These are phyloP conservation scores for Phytopythium oedochilum DNA, from an alignment of 352 stramenopile genomes.

Conservation along the genomic window DNA sequence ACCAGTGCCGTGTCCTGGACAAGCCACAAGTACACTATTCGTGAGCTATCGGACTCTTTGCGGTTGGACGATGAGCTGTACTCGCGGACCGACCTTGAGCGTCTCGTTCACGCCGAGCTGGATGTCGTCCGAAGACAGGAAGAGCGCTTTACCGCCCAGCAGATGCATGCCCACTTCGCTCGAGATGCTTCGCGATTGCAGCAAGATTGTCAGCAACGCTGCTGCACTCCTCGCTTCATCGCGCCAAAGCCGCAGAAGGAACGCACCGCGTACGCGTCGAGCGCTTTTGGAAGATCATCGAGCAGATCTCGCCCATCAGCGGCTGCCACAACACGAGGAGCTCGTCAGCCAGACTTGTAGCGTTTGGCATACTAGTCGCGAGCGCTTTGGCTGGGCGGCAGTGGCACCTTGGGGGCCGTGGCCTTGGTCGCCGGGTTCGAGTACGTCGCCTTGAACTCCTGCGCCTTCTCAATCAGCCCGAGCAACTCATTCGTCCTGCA, in stretches of 20 bases:
- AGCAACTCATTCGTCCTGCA: slow-evolving; percentile 33
- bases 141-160: slow-evolving; percentile 95
- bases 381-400: background rate
- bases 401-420: slow-evolving; percentile 36
- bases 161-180: slow-evolving; percentile 96
- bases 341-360: background rate
- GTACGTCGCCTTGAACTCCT: slow-evolving; percentile 69
- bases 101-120: slow-evolving; percentile 98
- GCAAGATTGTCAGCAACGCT: background rate
- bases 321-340: slow-evolving; percentile 18
- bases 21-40: background rate
- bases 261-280: slow-evolving; percentile 83
- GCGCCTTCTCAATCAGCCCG: slow-evolving; percentile 57
- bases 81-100: slow-evolving; percentile 52
- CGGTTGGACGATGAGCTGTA: background rate
- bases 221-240: background rate
- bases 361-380: no score
- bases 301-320: slow-evolving; percentile 74
- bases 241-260: background rate
- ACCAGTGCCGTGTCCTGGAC: slow-evolving; percentile 73
- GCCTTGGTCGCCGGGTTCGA: slow-evolving; percentile 46
- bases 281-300: slow-evolving; percentile 95
- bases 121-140: slow-evolving; percentile 97
- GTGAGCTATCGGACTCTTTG: background rate
- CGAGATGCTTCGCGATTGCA: slow-evolving; percentile 49